Evolutionary conservation across 2,329 filamentous ascomycete genomes (phyloP).

Genomic region (Hymenoscyphus scutula): DNA sequence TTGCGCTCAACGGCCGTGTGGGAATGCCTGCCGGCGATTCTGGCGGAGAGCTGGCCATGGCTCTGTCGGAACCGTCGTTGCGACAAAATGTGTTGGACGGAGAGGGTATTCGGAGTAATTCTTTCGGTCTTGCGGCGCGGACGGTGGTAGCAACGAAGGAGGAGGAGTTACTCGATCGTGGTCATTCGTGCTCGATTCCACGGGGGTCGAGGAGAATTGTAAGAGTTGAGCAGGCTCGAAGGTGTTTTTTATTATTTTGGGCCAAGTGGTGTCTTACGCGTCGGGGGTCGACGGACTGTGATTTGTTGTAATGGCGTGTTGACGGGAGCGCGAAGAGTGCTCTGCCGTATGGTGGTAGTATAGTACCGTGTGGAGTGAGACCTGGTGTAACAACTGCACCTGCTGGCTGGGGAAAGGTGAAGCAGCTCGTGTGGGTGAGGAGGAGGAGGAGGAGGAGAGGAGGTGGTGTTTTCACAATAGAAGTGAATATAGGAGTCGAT

Average conservation of each 20-base stretch:
- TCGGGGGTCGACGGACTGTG: conserved; percentile 11
- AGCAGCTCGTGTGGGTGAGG: not conserved
- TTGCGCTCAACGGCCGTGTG: conserved; percentile 75
- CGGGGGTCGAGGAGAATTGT: not conserved
- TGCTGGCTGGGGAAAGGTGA: not conserved
- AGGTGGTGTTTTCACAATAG: not conserved
- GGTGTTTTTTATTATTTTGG: not conserved
- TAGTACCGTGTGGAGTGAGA: not conserved
- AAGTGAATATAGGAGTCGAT: not conserved
- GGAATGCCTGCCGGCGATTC: conserved; percentile 56
- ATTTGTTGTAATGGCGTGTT: conserved; percentile 12
- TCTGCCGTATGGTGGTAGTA: too few species aligned
- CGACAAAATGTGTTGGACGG: conserved; percentile 31
- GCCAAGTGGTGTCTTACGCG: conserved; percentile 7
- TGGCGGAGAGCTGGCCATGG: conserved; percentile 69
- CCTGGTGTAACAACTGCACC: not conserved
- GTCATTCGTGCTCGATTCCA: conserved; percentile 13
- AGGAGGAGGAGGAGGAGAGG: not conserved
- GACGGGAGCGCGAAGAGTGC: conserved; percentile 3
- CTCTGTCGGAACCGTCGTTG: conserved; percentile 32
- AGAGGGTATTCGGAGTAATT: not conserved
- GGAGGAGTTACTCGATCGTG: conserved; percentile 3
- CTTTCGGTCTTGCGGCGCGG: not conserved
- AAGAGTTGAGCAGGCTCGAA: not conserved
- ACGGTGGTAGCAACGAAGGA: not conserved